These are phyloP conservation scores for Saksenaea oblongispora DNA, from an alignment of 371 early-diverging fungal species.

Conservation along the genomic window DNA sequence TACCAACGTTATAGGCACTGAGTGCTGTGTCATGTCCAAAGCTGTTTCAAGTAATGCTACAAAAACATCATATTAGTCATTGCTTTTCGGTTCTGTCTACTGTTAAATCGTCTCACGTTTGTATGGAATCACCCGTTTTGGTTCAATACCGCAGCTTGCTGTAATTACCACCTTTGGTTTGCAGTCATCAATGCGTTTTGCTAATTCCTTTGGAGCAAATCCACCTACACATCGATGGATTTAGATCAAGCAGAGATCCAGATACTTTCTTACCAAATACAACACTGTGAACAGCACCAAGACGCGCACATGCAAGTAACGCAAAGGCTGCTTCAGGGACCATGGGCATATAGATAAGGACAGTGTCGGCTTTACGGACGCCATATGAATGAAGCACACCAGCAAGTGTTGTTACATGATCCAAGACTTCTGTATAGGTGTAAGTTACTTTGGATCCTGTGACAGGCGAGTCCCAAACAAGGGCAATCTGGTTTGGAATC, in stretches of 20 bases:
- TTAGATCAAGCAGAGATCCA: not conserved
- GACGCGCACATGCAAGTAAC: conserved; percentile 90
- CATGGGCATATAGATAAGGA: conserved; percentile 91
- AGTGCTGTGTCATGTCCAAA: conserved; percentile 50
- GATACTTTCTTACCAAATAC: conserved; percentile 38
- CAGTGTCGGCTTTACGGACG: conserved; percentile 79
- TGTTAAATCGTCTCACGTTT: conserved; percentile 43
- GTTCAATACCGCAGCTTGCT: conserved; percentile 83
- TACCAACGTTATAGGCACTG: conserved; percentile 56
- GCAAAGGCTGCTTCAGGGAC: conserved; percentile 85
- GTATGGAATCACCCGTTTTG: conserved; percentile 63
- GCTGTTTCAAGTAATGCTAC: conserved; percentile 71
- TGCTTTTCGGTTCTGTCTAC: not conserved
- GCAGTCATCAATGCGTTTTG: conserved; percentile 81
- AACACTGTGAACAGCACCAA: conserved; percentile 88
- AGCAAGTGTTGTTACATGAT: conserved; percentile 72
- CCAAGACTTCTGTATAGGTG: conserved; percentile 75
- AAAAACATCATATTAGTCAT: conserved; percentile 7
- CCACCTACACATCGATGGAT: conserved; percentile 59
- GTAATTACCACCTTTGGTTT: conserved; percentile 74
- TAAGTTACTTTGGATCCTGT: conserved; percentile 51
- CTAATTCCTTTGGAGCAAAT: conserved; percentile 78
- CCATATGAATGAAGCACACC: conserved; percentile 75
- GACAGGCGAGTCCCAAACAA: conserved; percentile 82
- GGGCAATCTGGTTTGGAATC: conserved; percentile 54